phyloP scores from a whole-genome alignment of 2,329 filamentous ascomycete genomes.

The Zarea fungicola region DNA sequence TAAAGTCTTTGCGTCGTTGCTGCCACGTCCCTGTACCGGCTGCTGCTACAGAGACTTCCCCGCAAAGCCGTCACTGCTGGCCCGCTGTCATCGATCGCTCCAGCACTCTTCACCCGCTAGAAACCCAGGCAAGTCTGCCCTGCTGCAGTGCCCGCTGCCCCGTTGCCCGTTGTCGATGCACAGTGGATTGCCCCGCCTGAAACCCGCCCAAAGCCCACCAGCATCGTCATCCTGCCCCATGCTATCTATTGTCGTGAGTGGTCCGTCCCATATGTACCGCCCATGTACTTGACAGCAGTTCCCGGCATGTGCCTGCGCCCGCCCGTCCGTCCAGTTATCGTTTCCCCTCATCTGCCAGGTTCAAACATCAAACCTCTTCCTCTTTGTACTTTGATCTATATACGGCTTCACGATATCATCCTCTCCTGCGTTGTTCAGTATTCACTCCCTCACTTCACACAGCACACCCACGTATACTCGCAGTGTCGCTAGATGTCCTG shows the following conservation, averaged over 20 bases:
- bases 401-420: background rate
- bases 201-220: background rate
- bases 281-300: background rate
- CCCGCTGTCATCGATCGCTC: no score
- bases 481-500: conserved; percentile 3
- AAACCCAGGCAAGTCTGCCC: no score
- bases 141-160: no score
- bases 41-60: no score
- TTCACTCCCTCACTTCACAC: background rate
- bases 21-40: no score
- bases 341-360: conserved; percentile 10
- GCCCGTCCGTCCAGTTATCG: background rate
- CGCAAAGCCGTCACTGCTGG: no score
- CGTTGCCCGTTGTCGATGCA: background rate
- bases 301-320: background rate
- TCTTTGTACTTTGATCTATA: background rate
- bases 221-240: background rate
- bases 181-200: no score
- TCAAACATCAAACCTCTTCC: background rate
- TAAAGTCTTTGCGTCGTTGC: no score
- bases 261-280: background rate
- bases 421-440: background rate
- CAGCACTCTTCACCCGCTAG: no score
- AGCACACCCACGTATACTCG: background rate
- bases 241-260: no score